Percentiles rank a stretch among this genome's conserved stretches.
Evolutionary conservation across 2,329 filamentous ascomycete genomes (phyloP).

Genomic region (Fusarium tuaranense): DNA sequence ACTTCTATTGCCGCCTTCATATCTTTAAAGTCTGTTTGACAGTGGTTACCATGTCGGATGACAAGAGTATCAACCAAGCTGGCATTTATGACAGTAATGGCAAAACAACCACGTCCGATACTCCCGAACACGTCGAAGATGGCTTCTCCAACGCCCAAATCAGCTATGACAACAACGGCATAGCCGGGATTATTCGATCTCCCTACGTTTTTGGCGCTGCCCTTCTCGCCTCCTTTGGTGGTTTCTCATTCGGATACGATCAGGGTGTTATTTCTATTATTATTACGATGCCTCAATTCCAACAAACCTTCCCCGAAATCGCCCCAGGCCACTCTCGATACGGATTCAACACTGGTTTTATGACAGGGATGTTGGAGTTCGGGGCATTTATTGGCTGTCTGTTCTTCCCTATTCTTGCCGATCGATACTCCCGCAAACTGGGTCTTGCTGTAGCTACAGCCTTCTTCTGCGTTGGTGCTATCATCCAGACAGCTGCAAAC

Average conservation of each 20-base stretch:
- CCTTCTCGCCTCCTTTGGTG: constrained; percentile 50
- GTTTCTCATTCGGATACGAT: constrained; percentile 48
- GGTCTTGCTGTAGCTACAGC: constrained; percentile 62
- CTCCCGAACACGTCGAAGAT: not conserved
- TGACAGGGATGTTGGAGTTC: constrained; percentile 47
- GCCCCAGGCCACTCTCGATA: not conserved
- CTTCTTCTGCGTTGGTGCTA: constrained; percentile 65
- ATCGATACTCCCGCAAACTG: constrained; percentile 62
- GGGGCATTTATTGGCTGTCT: constrained; percentile 27
- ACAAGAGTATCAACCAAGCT: not conserved
- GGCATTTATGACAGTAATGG: not conserved
- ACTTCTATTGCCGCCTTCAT: not conserved
- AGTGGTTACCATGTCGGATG: not conserved
- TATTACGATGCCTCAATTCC: constrained; percentile 54
- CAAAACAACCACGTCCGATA: not conserved
- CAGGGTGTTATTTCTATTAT: constrained; percentile 53
- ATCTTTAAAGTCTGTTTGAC: not conserved
- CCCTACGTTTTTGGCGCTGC: constrained; percentile 55
- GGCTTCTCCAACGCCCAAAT: not conserved
- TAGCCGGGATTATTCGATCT: not conserved
- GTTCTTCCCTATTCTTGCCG: constrained; percentile 16
- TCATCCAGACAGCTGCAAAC: constrained; percentile 63
- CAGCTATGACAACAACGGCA: not conserved
- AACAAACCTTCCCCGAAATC: constrained; percentile 49
- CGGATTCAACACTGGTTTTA: constrained; percentile 31